Evolutionary conservation across 2,329 filamentous ascomycete genomes (phyloP).

Genomic region (Scedosporium minutisporum): DNA sequence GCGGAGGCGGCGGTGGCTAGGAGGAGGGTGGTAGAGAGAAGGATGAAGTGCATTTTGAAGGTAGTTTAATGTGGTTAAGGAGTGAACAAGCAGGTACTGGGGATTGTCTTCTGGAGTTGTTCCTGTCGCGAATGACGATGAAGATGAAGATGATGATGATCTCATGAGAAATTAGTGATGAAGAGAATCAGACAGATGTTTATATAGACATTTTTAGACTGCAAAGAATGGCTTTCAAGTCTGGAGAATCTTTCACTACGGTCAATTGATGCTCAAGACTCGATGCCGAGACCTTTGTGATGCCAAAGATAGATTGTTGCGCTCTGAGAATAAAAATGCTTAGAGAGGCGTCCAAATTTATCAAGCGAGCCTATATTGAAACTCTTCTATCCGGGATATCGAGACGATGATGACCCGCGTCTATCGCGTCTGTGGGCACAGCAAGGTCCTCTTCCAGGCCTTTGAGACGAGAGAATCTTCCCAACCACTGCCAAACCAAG

Average conservation of each 20-base stretch:
- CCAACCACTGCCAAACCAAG: background rate
- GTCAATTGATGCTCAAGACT: background rate
- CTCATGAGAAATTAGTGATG: too few species aligned
- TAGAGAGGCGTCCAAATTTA: background rate
- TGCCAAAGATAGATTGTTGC: background rate
- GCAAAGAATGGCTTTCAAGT: too few species aligned
- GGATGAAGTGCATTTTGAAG: background rate
- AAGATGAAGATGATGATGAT: background rate
- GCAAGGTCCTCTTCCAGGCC: background rate
- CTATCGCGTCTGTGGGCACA: background rate
- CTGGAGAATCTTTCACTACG: too few species aligned
- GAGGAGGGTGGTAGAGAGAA: background rate
- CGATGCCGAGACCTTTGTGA: background rate
- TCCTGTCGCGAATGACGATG: background rate
- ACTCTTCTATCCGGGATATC: background rate
- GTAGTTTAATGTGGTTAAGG: background rate
- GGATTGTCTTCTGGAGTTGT: background rate
- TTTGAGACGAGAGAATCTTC: background rate
- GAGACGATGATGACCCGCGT: background rate
- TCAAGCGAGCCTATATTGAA: background rate
- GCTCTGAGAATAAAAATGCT: background rate
- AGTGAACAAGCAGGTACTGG: background rate
- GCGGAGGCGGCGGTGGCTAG: background rate
- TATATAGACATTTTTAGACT: too few species aligned
- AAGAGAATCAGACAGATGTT: too few species aligned